Base-by-base conservation (phyloP, 2,329 filamentous ascomycete species). In the Exophiala xenobiotica region DNA sequence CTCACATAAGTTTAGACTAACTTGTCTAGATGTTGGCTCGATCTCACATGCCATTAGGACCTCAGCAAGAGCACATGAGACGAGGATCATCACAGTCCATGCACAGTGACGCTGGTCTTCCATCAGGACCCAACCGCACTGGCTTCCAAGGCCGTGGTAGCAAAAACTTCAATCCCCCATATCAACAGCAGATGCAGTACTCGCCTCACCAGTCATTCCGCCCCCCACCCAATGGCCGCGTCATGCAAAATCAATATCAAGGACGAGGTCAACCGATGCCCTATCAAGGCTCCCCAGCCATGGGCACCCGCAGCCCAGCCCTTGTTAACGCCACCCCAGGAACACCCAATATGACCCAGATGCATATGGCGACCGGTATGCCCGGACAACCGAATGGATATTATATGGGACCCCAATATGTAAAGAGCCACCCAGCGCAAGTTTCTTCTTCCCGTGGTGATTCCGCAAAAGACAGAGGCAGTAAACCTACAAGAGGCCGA, bases 61-160 rank as follows among this genome's bases (percentile, higher is more conserved):
- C 83, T 62, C 80, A 78, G 54, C 74, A 81, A 48, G 86, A 87
- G 64, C 91, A 97, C 71, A 81, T 89, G 63, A 87, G 92, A 64
- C 86, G 90, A 62, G 87, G 92, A 68, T 96, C 92, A 23, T 86
- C 86, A 29, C 90, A 93, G 65, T 95, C 89, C 18, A 79, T 83
- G 58, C 87, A 92, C 69, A 83, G 82, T 67, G 87, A 91, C 58
- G 80, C 81, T 65, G 74, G 71, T 63, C 71, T 75, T 67, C 74
- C 70, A 54, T 70, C 72, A 59, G 77, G 75, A 53, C 71, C 75
- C 41, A 77, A 76, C 53, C 78, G 82, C 58, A 78, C 79, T 59
- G 74, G 76, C 55, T 80, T 74, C 64, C 73, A 70, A 52, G 70
- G 70, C 60, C 79, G 79, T 31, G 78, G 80, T 54, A 76, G 78